phyloP scores from a whole-genome alignment of 2,329 filamentous ascomycete species.

The Aspergillus viridinutans region DNA sequence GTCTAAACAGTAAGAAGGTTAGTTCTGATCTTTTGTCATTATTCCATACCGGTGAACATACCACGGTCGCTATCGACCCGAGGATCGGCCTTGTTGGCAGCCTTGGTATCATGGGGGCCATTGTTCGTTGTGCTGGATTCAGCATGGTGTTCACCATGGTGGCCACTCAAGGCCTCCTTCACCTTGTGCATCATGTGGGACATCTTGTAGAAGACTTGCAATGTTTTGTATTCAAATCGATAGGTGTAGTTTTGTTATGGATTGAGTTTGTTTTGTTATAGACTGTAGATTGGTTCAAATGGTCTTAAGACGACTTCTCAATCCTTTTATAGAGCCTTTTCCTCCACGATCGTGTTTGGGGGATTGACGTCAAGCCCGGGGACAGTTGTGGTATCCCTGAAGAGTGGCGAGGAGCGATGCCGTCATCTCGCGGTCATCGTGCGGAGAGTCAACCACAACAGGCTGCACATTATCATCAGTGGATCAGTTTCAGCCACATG shows the following conservation, averaged over 20 bases:
- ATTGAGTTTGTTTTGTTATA: not conserved
- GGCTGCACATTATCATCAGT: not conserved
- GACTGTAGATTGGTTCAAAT: not conserved
- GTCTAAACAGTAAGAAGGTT: not conserved
- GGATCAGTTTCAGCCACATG: not conserved
- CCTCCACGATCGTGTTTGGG: not conserved
- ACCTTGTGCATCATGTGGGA: constrained; percentile 43
- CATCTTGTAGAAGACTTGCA: constrained; percentile 29
- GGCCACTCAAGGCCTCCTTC: constrained; percentile 38
- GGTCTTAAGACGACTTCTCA: not conserved
- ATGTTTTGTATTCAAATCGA: not conserved
- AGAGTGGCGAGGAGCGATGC: not conserved
- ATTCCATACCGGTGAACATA: not conserved
- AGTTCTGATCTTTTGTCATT: not conserved
- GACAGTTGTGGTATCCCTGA: not conserved
- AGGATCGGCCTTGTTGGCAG: constrained; percentile 18
- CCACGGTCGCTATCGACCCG: constrained; percentile 16
- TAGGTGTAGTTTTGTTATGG: not conserved
- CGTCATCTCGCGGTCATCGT: not conserved
- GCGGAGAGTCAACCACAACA: not conserved
- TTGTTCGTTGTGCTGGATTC: constrained; percentile 10
- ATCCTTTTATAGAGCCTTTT: not conserved
- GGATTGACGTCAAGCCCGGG: not conserved
- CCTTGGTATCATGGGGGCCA: constrained; percentile 12
- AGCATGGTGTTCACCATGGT: constrained; percentile 24